Base-by-base conservation (phyloP, 352 stramenopile genomes). In the Phytophthora pinifolia region DNA sequence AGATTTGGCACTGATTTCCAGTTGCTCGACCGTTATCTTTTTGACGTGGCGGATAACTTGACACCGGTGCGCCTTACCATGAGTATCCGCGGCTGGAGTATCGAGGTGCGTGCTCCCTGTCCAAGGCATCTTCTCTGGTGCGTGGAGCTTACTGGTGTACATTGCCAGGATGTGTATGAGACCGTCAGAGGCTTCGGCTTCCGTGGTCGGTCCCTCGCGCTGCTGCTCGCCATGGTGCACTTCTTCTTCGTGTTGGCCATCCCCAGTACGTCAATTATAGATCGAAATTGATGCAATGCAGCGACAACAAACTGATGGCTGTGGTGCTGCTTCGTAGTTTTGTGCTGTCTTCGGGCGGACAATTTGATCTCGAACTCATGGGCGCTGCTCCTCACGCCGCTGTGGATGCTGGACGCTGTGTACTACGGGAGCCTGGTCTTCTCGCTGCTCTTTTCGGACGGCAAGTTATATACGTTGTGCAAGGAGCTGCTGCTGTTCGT, bases 401-500 rank as follows among this genome's bases (percentile, higher is more conserved):
- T 67, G 29, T 67, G 63, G 63, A 39, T 67, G n/a, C 38, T 72
- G 32, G 45, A 72, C 49, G 22, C 14, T 9, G 36, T 72, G 31
- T 72, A 72, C 44, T 72, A 61, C 50, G 52, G 62, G 6, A 57
- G 46, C 46, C 50, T 53, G 43, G 9, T 64, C 1, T 65, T 61
- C 39, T 49, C 33, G 45, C 17, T 58, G 6, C 2, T 67, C 9
- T 72, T 67, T 38, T 50, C 43, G 30, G 46, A 57, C 45, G 52
- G 42, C 32, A 65, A 72, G 8, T 10, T 59, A 14, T 72, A 65
- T 39, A 22, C 29, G 0, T 60, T 66, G 18, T 67, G 83, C 59
- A 93, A 92, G 64, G 54, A 72, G 38, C 42, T 90, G 37, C 59
- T 90, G 35, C 71, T 92, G 17, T 54, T 92, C 42, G 61, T 72